Conservation (phyloP, 257 asterid species). For the Lycium ferocissimum region DNA sequence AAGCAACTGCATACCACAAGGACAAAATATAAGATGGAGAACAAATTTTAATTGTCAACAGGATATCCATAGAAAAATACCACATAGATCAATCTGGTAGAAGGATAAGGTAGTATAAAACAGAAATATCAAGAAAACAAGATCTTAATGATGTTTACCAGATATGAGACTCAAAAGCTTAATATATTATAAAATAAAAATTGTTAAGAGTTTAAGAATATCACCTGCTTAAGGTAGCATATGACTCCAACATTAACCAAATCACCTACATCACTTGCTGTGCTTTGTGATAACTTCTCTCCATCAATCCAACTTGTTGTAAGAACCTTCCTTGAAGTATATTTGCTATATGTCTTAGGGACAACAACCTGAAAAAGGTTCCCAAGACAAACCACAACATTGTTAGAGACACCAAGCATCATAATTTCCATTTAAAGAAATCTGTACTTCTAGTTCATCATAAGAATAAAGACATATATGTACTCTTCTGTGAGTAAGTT, state of each 20-base stretch:
- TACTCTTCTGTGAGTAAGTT: background rate
- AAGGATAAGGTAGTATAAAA: background rate
- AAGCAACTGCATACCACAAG: constrained; percentile 73
- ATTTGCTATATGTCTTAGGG: constrained; percentile 80
- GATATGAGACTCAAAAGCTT: background rate
- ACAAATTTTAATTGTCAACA: constrained; percentile 13
- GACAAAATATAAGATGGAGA: constrained; percentile 38
- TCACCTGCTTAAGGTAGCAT: constrained; percentile 99
- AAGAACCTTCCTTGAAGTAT: constrained; percentile 96
- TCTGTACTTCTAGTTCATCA: background rate
- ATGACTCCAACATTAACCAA: constrained; percentile 98
- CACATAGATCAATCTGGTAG: background rate
- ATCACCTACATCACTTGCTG: constrained; percentile 98
- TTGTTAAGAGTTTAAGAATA: background rate
- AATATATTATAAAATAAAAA: background rate
- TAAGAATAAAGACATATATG: constrained; percentile 14
- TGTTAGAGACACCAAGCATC: constrained; percentile 18
- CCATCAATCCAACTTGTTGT: constrained; percentile 96
- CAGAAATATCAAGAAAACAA: background rate
- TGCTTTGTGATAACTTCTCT: constrained; percentile 98
- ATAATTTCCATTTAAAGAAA: background rate
- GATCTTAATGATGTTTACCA: background rate
- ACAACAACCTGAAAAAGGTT: constrained; percentile 78
- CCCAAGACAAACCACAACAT: constrained; percentile 6
- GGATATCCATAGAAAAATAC: constrained; percentile 8